A percentile compares a stretch with the other conserved stretches of the same genome.
Evolutionary conservation across 495 filamentous ascomycete species (phyloP).

Genomic region (Trichoderma virens): DNA sequence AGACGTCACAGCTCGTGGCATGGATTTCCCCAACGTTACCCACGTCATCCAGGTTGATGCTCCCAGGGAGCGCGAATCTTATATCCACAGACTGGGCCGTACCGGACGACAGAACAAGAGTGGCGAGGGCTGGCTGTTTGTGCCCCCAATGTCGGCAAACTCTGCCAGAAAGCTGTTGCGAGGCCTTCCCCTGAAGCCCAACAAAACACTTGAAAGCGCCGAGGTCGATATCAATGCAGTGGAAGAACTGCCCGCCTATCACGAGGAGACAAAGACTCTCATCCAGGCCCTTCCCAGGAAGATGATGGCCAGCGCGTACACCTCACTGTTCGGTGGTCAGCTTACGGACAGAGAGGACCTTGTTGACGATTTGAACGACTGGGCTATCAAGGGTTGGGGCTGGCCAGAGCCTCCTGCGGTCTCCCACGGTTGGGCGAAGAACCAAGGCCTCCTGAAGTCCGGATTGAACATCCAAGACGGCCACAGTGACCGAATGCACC

Average conservation of each 20-base stretch:
- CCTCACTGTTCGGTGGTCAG: constrained; percentile 44
- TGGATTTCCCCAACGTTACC: constrained; percentile 93
- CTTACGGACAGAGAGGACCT: constrained; percentile 27
- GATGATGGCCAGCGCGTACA: constrained; percentile 32
- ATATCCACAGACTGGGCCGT: constrained; percentile 83
- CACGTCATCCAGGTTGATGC: constrained; percentile 80
- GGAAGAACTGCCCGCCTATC: constrained; percentile 28
- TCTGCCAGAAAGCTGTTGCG: constrained; percentile 43
- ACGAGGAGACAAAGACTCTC: constrained; percentile 28
- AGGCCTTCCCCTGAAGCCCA: constrained; percentile 58
- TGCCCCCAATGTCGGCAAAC: constrained; percentile 51
- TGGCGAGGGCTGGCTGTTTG: constrained; percentile 74
- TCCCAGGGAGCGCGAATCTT: constrained; percentile 65
- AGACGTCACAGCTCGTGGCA: constrained; percentile 90
- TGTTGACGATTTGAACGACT: constrained; percentile 53
- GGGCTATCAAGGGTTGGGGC: constrained; percentile 53
- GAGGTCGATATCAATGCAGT: constrained; percentile 41
- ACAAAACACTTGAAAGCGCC: constrained; percentile 34
- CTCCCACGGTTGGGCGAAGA: constrained; percentile 27
- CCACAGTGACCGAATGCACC: constrained; percentile 14
- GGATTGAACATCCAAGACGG: constrained; percentile 20
- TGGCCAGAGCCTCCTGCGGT: constrained; percentile 51
- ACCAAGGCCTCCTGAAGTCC: constrained; percentile 34
- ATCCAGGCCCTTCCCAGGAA: constrained; percentile 23
- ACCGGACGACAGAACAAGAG: constrained; percentile 61